Evolutionary conservation across 2,329 filamentous ascomycete genomes (phyloP).

Genomic region (Aurifilum marmelostoma): DNA sequence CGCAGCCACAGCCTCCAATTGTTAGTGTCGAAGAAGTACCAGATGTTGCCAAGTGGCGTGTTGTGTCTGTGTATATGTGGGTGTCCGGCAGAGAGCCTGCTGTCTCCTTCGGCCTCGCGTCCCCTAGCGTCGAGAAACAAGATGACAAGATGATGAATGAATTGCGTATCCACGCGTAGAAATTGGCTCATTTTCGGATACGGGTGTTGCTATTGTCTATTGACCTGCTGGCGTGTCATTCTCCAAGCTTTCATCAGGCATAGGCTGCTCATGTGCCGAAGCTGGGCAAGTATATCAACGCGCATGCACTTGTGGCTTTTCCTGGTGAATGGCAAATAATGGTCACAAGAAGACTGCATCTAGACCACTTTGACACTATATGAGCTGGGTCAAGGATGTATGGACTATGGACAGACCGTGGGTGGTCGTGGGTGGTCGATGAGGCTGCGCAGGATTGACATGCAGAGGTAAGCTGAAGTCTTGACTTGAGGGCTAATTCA

Average conservation of each 20-base stretch:
- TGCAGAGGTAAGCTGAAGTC: not conserved
- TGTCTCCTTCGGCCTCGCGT: not conserved
- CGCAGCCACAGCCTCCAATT: not conserved
- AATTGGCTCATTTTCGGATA: not conserved
- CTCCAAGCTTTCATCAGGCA: not conserved
- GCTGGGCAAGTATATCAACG: not conserved
- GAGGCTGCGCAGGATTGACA: not conserved
- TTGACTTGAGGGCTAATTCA: too few relatives aligned
- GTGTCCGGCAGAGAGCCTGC: not conserved
- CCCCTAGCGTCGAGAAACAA: not conserved
- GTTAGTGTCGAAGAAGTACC: not conserved
- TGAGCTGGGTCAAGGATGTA: too few relatives aligned
- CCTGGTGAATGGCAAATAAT: too few relatives aligned
- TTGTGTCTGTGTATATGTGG: too few relatives aligned
- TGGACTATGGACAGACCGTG: too few relatives aligned
- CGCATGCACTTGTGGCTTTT: not conserved
- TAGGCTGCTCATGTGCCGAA: not conserved
- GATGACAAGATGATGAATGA: not conserved
- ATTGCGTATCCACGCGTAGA: not conserved
- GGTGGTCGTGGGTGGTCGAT: not conserved
- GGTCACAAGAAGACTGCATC: not conserved
- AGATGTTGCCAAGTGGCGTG: not conserved
- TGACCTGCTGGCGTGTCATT: not conserved
- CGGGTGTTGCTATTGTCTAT: not conserved
- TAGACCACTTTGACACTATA: not conserved